phyloP scores from a whole-genome alignment of 208 protist species.

The Leishmania arabica region DNA sequence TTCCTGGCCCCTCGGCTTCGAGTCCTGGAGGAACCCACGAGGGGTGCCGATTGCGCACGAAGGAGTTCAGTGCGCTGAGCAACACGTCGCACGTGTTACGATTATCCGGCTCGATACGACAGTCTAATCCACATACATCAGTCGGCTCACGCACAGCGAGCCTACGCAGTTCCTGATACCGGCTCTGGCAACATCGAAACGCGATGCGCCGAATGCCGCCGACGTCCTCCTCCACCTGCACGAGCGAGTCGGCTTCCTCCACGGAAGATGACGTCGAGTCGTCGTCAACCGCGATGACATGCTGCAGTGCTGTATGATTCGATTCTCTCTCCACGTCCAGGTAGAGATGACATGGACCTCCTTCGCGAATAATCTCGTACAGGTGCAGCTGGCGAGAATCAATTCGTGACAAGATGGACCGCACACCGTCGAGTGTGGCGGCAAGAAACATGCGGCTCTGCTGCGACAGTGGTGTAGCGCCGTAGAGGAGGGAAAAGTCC shows the following conservation, averaged over 20 bases:
- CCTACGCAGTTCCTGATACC: slow-evolving; percentile 22
- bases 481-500: slow-evolving; percentile 70
- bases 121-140: slow-evolving; percentile 52
- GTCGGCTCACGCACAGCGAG: slow-evolving; percentile 14
- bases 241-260: slow-evolving; percentile 11
- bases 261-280: slow-evolving; percentile 27
- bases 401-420: slow-evolving; percentile 36
- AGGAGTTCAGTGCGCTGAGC: slow-evolving; percentile 45
- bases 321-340: slow-evolving; percentile 84
- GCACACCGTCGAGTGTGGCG: slow-evolving; percentile 37
- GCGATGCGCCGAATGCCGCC: background rate
- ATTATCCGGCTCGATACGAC: slow-evolving; percentile 47
- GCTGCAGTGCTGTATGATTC: slow-evolving; percentile 35
- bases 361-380: slow-evolving; percentile 87
- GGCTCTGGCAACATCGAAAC: slow-evolving; percentile 15
- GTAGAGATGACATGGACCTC: slow-evolving; percentile 71
- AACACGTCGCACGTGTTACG: slow-evolving; percentile 36
- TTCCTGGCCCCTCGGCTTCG: background rate
- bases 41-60: slow-evolving; percentile 43
- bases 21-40: slow-evolving; percentile 8
- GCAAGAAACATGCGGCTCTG: slow-evolving; percentile 84
- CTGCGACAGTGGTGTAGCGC: slow-evolving; percentile 48
- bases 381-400: slow-evolving; percentile 66
- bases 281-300: slow-evolving; percentile 27
- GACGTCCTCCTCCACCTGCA: slow-evolving; percentile 13